Percentiles rank a stretch among this genome's conserved stretches.
Conservation (phyloP, 768 basidiomycete genomes). For the Calocera viscosa region DNA sequence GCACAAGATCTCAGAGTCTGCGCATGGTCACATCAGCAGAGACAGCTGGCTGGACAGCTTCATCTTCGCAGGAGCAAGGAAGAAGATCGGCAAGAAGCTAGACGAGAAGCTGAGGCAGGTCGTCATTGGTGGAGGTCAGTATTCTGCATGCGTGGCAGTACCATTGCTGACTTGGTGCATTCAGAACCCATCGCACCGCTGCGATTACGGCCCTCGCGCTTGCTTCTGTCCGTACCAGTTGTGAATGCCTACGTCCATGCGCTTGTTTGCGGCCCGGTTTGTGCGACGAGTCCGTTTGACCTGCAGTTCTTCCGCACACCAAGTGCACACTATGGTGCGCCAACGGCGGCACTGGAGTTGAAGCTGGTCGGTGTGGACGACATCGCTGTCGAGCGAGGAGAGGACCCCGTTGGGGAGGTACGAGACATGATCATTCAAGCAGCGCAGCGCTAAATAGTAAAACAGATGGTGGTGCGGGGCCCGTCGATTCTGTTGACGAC, state of each 20-base stretch:
- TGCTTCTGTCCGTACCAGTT: slow-evolving; percentile 65
- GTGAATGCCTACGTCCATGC: slow-evolving; percentile 52
- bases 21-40: slow-evolving; percentile 62
- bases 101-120: slow-evolving; percentile 53
- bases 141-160: not conserved
- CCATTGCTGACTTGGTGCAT: not conserved
- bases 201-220: slow-evolving; percentile 48
- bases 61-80: slow-evolving; percentile 58
- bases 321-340: slow-evolving; percentile 54
- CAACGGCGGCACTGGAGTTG: slow-evolving; percentile 72
- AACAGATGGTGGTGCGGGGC: slow-evolving; percentile 43
- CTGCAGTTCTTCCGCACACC: slow-evolving; percentile 52
- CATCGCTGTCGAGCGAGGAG: slow-evolving; percentile 47
- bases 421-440: slow-evolving; percentile 7
- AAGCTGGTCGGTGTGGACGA: slow-evolving; percentile 65
- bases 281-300: slow-evolving; percentile 75
- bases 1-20: slow-evolving; percentile 58
- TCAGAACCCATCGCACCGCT: slow-evolving; percentile 41
- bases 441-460: slow-evolving; percentile 1
- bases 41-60: slow-evolving; percentile 76
- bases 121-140: slow-evolving; percentile 58
- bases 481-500: slow-evolving; percentile 54
- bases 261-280: slow-evolving; percentile 58
- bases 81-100: slow-evolving; percentile 44
- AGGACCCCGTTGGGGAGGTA: slow-evolving; percentile 51